Conservation (phyloP, 2,329 filamentous ascomycete genomes). For the Orbilia blumenaviensis region DNA sequence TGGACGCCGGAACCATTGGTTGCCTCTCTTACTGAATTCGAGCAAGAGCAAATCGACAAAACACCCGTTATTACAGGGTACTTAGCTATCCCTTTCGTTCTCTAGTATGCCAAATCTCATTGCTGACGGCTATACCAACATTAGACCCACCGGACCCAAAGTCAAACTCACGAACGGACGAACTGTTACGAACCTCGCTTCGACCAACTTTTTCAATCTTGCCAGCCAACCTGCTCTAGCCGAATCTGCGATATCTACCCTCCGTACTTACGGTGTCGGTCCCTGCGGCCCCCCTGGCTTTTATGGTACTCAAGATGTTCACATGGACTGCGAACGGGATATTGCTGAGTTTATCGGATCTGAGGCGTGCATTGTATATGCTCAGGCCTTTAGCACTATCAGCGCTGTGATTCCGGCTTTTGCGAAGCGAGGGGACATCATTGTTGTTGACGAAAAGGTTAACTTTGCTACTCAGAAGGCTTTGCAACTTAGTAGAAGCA, state of each 20-base stretch:
- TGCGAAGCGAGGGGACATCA: slow-evolving; percentile 95
- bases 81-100: neutral
- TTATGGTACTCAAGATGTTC: slow-evolving; percentile 97
- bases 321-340: slow-evolving; percentile 95
- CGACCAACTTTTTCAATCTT: slow-evolving; percentile 98
- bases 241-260: slow-evolving; percentile 90
- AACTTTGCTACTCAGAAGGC: slow-evolving; percentile 96
- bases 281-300: slow-evolving; percentile 97
- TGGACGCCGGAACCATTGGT: slow-evolving; percentile 96
- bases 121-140: slow-evolving; percentile 21
- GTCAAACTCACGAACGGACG: slow-evolving; percentile 81
- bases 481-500: slow-evolving; percentile 89
- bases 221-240: slow-evolving; percentile 90
- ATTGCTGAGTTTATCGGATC: slow-evolving; percentile 90
- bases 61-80: slow-evolving; percentile 89
- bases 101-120: neutral
- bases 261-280: slow-evolving; percentile 94
- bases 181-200: slow-evolving; percentile 91
- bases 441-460: slow-evolving; percentile 90
- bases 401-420: slow-evolving; percentile 97
- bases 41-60: slow-evolving; percentile 84
- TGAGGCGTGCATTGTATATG: slow-evolving; percentile 90
- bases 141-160: slow-evolving; percentile 87
- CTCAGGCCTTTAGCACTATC: slow-evolving; percentile 94
- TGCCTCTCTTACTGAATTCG: slow-evolving; percentile 74